Base-by-base conservation (phyloP, 805 yeast species). In the Cephaloascus albidus region DNA sequence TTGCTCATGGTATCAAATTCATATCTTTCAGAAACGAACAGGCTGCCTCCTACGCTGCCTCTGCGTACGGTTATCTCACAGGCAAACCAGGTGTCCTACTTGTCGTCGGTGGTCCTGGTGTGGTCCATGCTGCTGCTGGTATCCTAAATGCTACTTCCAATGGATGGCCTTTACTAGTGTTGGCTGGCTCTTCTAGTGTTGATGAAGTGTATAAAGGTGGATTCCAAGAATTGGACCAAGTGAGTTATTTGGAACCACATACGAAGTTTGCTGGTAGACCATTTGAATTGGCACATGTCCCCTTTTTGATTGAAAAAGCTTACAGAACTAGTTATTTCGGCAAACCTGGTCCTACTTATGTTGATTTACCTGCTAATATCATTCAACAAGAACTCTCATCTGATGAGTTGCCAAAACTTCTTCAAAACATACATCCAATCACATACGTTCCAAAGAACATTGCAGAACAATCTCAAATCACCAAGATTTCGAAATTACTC, bases 101-200 rank as follows among this genome's bases (percentile, higher is more conserved):
- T 3, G 83, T 79, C 0, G 88, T 82, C 3, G 88, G 89, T 26
- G 88, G 88, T 0, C 87, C 88, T 0, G 88, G 88, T 3, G 60
- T 81, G 3, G 65, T 81, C 6, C 86, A 81, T 45, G 80, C 85
- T 0, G 48, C 77, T 35, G 74, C 87, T 0, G 89, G 88, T 43
- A 59, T 78, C 2, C 78, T 74, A 49, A 81, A 81, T 48, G 72
- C 87, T 4, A 65, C 61, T 32, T 60, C 71, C 39, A 82, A 82
- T 53, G 65, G 73, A 40, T 78, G 83, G 73, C 89, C 89, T 3
- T 53, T 81, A 38, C 44, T 81, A 40, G 73, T 81, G 14, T 59
- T 81, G 18, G 84, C 87, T 0, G 88, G 88, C 1, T 74, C 81
- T 3, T 54, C 72, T 3, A 71, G 75, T 36, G 55, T 71, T 10